Evolutionary conservation across 2,329 filamentous ascomycete species (phyloP).

Genomic region (Penicillium sumatraense): DNA sequence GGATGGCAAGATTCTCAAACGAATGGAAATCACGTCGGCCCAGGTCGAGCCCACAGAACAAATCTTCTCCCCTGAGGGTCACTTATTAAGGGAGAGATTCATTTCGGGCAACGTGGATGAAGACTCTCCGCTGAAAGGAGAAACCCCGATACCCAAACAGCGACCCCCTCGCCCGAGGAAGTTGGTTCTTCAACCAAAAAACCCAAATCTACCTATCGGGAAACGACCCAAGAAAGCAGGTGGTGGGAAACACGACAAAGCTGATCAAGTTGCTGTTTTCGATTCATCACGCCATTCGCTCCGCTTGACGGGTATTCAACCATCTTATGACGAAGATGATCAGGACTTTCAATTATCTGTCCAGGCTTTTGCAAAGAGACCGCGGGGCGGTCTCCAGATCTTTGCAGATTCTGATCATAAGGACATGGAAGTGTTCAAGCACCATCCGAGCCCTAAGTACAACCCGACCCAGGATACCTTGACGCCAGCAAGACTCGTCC

Average conservation of each 20-base stretch:
- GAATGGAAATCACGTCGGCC: conserved; percentile 52
- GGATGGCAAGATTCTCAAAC: conserved; percentile 49
- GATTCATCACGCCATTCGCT: conserved; percentile 17
- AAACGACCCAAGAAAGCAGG: conserved; percentile 27
- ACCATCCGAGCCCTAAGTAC: conserved; percentile 14
- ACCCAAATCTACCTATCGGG: conserved; percentile 39
- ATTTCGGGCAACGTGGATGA: conserved; percentile 56
- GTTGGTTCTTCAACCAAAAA: conserved; percentile 32
- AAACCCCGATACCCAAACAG: conserved; percentile 47
- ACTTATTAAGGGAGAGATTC: conserved; percentile 47
- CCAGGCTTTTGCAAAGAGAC: conserved; percentile 33
- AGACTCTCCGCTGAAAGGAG: conserved; percentile 51
- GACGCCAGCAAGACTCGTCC: conserved; percentile 27
- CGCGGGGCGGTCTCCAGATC: conserved; percentile 38
- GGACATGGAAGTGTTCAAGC: conserved; percentile 9
- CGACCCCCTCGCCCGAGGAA: conserved; percentile 37
- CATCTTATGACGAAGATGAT: conserved; percentile 31
- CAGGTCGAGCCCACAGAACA: conserved; percentile 52
- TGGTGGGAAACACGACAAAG: conserved; percentile 12
- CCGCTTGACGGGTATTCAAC: conserved; percentile 23
- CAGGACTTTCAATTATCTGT: conserved; percentile 41
- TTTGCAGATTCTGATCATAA: conserved; percentile 40
- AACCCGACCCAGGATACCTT: conserved; percentile 12
- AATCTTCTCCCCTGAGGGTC: conserved; percentile 51
- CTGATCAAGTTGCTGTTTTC: conserved; percentile 21